Base-by-base conservation (phyloP, 2,329 filamentous ascomycete species). In the Penicillium italicum region DNA sequence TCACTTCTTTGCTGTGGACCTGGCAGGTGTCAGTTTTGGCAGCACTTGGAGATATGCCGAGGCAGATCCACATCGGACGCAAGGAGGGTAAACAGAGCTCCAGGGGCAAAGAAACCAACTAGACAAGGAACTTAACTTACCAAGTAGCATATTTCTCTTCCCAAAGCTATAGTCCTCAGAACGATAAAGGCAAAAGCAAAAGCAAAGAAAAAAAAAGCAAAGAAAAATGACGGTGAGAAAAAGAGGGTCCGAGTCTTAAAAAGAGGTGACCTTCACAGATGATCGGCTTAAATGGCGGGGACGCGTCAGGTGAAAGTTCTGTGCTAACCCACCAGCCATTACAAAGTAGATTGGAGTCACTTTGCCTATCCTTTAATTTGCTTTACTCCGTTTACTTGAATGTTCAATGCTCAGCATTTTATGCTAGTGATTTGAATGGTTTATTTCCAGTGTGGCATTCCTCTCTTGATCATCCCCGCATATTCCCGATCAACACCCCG, bases 1-100 rank as follows among this genome's bases (percentile, higher is more conserved):
- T 53, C 52, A 47, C n/a, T 28, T 22, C 14, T 51, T 16, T 24
- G 18, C 28, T 24, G 46, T 46, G 41, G 47, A 28, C 33, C 55
- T 59, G 26, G 24, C 31, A 44, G 28, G 22, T 14, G 54, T 53
- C 40, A 56, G 53, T 57, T 45, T 41, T 37, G 33, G 24, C 30
- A 28, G 46, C 14, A 50, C 20, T 37, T 51, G 38, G 38, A 38
- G 20, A 24, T 40, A 47, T 50, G 36, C 41, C 20, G 37, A 12
- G 41, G 38, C 16, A 16, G 41, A 34, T 54, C 51, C 44, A 48
- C 50, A 28, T 24, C 36, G 9, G 36, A 47, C 34, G 52, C 34
- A 50, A 57, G 20, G 14, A 34, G 24, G 11, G 40, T 16, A 22
- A 24, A 45, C 12, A 11, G 5, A 54, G 26, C 38, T 37, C 20